Percentiles rank a stretch among this genome's conserved stretches.
Conservation (phyloP, 1,139 yeast species). For the Kluyveromyces sp. region DNA sequence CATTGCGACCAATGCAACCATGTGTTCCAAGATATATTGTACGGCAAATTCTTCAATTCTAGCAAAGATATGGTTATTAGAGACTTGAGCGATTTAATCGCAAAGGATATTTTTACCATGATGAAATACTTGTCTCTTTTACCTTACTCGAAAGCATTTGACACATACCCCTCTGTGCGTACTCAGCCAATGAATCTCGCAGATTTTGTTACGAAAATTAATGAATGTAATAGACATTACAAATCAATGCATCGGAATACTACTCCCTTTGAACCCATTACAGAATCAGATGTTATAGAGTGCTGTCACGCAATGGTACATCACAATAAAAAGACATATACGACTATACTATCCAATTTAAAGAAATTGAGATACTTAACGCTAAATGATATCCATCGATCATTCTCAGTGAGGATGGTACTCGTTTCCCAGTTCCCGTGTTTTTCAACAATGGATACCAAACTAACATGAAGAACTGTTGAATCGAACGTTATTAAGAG, state of each 20-base stretch:
- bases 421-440: slow-evolving; percentile 29
- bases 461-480: slow-evolving; percentile 29
- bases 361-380: slow-evolving; percentile 32
- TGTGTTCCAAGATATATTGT: slow-evolving; percentile 27
- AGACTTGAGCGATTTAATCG: slow-evolving; percentile 27
- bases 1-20: slow-evolving; percentile 24
- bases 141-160: slow-evolving; percentile 38
- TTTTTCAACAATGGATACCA: slow-evolving; percentile 28
- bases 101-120: slow-evolving; percentile 32
- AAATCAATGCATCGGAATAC: slow-evolving; percentile 16
- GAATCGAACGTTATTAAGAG: background rate
- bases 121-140: slow-evolving; percentile 30
- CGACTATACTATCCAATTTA: slow-evolving; percentile 31
- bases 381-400: slow-evolving; percentile 34
- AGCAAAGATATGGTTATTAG: slow-evolving; percentile 25
- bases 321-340: slow-evolving; percentile 30
- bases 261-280: slow-evolving; percentile 26
- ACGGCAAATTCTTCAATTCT: slow-evolving; percentile 27
- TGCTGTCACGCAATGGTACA: slow-evolving; percentile 34
- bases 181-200: slow-evolving; percentile 34
- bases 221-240: slow-evolving; percentile 21
- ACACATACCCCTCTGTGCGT: slow-evolving; percentile 34
- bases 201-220: slow-evolving; percentile 29
- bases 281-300: slow-evolving; percentile 27
- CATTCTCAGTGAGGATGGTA: slow-evolving; percentile 24